Evolutionary conservation across 2,329 filamentous ascomycete genomes (phyloP).

Genomic region (Graphilbum sp.): DNA sequence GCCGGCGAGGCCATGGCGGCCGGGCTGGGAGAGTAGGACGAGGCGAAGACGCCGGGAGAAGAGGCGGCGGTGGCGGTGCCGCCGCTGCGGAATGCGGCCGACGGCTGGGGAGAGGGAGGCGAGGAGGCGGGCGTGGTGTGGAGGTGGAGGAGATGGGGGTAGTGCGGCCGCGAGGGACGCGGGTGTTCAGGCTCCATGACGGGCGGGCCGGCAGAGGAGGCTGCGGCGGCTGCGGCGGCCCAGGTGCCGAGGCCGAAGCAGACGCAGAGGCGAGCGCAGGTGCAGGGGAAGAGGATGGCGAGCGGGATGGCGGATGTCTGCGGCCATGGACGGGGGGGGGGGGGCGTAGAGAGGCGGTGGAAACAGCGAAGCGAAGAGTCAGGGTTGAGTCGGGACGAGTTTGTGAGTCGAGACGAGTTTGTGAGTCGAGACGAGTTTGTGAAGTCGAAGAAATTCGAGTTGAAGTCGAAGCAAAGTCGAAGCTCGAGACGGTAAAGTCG

Average conservation of each 20-base stretch:
- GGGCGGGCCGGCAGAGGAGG: neutral
- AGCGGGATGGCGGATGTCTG: neutral
- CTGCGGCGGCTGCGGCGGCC: neutral
- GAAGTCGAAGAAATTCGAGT: too few species aligned
- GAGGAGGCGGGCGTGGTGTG: slow-evolving; percentile 12
- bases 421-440: too few species aligned
- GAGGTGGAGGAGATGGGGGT: slow-evolving; percentile 19
- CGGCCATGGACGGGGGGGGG: neutral
- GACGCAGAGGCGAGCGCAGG: neutral
- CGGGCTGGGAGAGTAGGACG: slow-evolving; percentile 21
- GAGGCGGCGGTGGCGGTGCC: slow-evolving; percentile 37
- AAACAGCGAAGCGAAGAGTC: too few species aligned
- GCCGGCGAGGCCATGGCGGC: slow-evolving; percentile 21
- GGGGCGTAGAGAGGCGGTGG: too few species aligned
- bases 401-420: too few species aligned
- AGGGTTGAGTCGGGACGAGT: too few species aligned
- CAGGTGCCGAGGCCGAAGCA: neutral
- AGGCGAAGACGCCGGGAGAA: slow-evolving; percentile 45
- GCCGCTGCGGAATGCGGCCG: slow-evolving; percentile 23
- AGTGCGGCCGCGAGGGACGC: slow-evolving; percentile 13
- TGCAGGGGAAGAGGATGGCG: neutral
- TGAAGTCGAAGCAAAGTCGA: too few species aligned
- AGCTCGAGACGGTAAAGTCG: too few species aligned
- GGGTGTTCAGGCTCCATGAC: slow-evolving; percentile 14
- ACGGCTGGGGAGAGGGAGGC: slow-evolving; percentile 20